A percentile compares a stretch with the other conserved stretches of the same genome.
Evolutionary conservation across 345 rosid genomes (phyloP).

Genomic region (Eucalyptus dawsonii): DNA sequence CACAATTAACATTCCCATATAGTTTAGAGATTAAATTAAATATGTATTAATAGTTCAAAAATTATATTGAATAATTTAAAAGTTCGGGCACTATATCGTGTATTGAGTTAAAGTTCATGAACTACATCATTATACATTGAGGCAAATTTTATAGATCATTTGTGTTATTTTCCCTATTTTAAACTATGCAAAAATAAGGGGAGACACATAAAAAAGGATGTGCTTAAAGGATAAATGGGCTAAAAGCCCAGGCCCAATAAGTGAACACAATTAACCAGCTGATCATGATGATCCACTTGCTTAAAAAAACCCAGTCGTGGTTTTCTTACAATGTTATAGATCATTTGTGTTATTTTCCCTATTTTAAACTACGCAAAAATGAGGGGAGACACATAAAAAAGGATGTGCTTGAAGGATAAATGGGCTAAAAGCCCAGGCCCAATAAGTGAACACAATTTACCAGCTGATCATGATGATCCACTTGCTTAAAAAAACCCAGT

Average conservation of each 20-base stretch:
- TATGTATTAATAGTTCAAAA: too few species aligned
- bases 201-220: background rate
- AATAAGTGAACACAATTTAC: background rate
- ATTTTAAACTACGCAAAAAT: background rate
- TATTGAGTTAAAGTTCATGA: too few species aligned
- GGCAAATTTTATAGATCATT: too few species aligned
- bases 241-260: background rate
- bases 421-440: background rate
- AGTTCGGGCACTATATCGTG: rapidly evolving
- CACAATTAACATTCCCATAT: too few species aligned
- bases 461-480: background rate
- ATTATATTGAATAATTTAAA: too few species aligned
- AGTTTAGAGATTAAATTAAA: too few species aligned
- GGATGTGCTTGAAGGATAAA: background rate
- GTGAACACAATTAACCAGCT: background rate
- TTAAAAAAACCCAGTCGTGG: background rate
- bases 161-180: too few species aligned
- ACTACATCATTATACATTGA: too few species aligned
- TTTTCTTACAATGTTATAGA: background rate
- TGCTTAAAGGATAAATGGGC: background rate
- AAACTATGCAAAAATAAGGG: background rate
- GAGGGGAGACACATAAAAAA: background rate
- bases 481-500: background rate
- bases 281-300: background rate
- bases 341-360: too few species aligned